A percentile compares a stretch with the other conserved stretches of the same genome.
These are phyloP conservation scores for Boletus rufocinnamomeus DNA, from an alignment of 768 basidiomycete species.

Conservation along the genomic window DNA sequence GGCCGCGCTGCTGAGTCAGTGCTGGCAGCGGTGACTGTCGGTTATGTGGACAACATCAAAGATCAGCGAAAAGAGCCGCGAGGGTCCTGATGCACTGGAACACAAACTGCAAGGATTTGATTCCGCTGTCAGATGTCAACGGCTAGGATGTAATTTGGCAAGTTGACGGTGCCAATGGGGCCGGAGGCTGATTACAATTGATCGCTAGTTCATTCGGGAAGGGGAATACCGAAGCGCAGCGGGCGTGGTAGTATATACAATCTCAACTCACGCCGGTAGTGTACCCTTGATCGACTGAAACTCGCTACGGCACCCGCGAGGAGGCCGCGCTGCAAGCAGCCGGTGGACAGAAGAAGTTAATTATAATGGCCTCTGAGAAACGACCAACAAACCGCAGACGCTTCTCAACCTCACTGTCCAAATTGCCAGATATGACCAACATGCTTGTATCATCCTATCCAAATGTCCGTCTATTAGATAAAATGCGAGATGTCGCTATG, in stretches of 20 bases:
- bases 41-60: slow-evolving; percentile 28
- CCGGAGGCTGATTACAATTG: slow-evolving; percentile 21
- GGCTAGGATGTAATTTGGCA: slow-evolving; percentile 8
- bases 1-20: slow-evolving; percentile 15
- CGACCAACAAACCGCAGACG: slow-evolving; percentile 11
- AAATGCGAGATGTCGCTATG: slow-evolving; percentile 26
- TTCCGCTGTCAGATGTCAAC: slow-evolving; percentile 34
- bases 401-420: slow-evolving; percentile 20
- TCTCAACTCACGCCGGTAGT: neutral
- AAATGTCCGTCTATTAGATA: slow-evolving; percentile 42
- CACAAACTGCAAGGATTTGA: slow-evolving; percentile 26
- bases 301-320: slow-evolving; percentile 22
- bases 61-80: slow-evolving; percentile 23
- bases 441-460: slow-evolving; percentile 28
- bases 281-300: slow-evolving; percentile 17
- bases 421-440: slow-evolving; percentile 29
- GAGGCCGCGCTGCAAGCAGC: slow-evolving; percentile 36
- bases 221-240: neutral
- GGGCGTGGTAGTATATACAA: neutral
- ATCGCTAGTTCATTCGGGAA: slow-evolving; percentile 13
- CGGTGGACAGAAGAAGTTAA: slow-evolving; percentile 29
- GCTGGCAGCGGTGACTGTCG: slow-evolving; percentile 14
- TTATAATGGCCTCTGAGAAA: slow-evolving; percentile 19
- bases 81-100: slow-evolving; percentile 6
- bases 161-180: slow-evolving; percentile 9